Base-by-base conservation (phyloP, 2,329 filamentous ascomycete species). In the Grosmannia clavigera region DNA sequence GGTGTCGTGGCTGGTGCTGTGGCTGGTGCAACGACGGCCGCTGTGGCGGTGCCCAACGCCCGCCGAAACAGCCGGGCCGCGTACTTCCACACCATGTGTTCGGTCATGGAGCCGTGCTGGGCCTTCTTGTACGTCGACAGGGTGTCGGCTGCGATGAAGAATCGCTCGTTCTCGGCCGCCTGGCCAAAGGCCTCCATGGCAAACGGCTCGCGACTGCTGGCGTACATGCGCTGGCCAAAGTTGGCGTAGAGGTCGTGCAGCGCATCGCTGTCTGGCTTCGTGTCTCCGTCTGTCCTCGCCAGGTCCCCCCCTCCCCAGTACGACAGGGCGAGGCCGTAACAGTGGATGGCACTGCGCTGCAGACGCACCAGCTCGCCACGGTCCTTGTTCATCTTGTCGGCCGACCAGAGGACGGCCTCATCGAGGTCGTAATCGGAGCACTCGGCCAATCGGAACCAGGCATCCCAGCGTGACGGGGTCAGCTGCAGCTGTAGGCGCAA, bases 351-450 rank as follows among this genome's bases (percentile, higher is more conserved):
- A 66, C 83, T 84, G 38, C 90, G 83, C 70, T 96, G 90, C 62
- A 88, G 81, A 58, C 83, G 84, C 29, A 90, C 81, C 53, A 95
- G 73, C 61, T 95, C 90, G 4, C 77, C 75, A 60, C 87, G 84
- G 66, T 87, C 86, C 69, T 88, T 92, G 72, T 95, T 95, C 73
- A 95, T 86, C 72, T 95, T 95, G 66, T 95, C 90, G 0, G 90
- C 88, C 25, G 86, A 88, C 91, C 91, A 95, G 5, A 92, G 82
- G 5, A 95, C 88, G 7, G 86, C 83, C 70, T 96, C 91, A 64
- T 96, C 91, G 16, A 95, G 76, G 67, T 95, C 90, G 57, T 89
- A 87, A 71, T 96, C 91, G 67, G 90, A 92, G 56, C 88, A 90
- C 70, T 95, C 90, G 0, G 87, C 91, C 29, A 95, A 80, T 14